phyloP scores from a whole-genome alignment of 2,329 filamentous ascomycete genomes.

The Xylariaceae sp. region DNA sequence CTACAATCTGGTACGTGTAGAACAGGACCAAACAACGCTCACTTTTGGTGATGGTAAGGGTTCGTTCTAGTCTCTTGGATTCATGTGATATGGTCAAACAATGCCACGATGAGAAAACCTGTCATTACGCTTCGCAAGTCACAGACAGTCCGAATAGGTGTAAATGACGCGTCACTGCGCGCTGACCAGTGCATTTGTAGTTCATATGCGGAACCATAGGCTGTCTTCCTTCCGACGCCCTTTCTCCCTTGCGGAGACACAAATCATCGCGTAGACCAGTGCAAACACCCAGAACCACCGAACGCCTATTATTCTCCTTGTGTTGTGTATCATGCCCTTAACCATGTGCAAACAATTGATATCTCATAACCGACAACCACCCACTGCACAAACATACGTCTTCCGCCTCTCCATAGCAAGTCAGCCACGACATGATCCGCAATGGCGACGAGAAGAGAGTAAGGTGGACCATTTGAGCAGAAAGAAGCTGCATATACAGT shows the following conservation, averaged over 20 bases:
- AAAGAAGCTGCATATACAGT: slow-evolving; percentile 7
- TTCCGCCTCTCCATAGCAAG: slow-evolving; percentile 3
- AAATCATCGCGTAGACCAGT: slow-evolving; percentile 28
- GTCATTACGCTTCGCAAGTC: not conserved
- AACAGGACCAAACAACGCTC: too few relatives aligned
- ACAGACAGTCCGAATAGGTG: not conserved
- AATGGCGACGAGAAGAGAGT: too few relatives aligned
- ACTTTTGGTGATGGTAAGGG: too few relatives aligned
- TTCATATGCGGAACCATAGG: slow-evolving; percentile 27
- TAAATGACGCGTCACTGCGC: slow-evolving; percentile 15
- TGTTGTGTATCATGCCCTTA: slow-evolving; percentile 32
- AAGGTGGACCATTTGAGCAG: not conserved
- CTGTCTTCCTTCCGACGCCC: slow-evolving; percentile 22
- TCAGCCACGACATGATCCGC: not conserved
- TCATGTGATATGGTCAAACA: too few relatives aligned
- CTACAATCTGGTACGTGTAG: too few relatives aligned
- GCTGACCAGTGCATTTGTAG: slow-evolving; percentile 23
- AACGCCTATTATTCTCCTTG: slow-evolving; percentile 29
- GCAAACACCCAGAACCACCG: slow-evolving; percentile 28
- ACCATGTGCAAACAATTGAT: slow-evolving; percentile 18
- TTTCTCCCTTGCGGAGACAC: slow-evolving; percentile 15
- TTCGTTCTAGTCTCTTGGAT: too few relatives aligned
- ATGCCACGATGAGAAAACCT: not conserved
- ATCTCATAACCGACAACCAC: slow-evolving; percentile 9
- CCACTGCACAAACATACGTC: slow-evolving; percentile 2